A percentile compares a stretch with the other conserved stretches of the same genome.
Conservation (phyloP, 2,329 filamentous ascomycete species). For the Calonectria pseudoturangicola region DNA sequence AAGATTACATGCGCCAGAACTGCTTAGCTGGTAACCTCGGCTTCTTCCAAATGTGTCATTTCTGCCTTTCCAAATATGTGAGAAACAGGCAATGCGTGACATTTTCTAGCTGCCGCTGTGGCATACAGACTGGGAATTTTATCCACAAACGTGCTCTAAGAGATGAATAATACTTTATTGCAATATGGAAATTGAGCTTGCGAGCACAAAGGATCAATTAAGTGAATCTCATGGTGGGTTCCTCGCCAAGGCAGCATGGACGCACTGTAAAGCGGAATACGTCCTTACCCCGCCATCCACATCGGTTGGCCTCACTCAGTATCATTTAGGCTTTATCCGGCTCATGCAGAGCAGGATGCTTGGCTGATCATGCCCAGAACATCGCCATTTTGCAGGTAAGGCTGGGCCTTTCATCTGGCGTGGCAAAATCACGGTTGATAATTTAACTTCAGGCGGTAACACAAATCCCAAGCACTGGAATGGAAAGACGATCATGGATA, state of each 20-base stretch:
- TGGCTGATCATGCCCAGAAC: not conserved
- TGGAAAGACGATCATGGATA: not conserved
- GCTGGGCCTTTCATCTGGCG: not conserved
- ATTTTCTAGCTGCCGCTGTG: too few species aligned
- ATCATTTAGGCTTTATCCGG: not conserved
- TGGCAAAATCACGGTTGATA: too few species aligned
- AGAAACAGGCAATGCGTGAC: too few species aligned
- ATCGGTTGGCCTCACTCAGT: not conserved
- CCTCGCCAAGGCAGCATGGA: not conserved
- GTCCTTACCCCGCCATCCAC: not conserved
- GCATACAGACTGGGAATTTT: not conserved
- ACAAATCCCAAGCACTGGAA: not conserved
- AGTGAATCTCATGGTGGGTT: too few species aligned
- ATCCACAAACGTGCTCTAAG: too few species aligned
- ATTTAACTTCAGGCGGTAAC: not conserved
- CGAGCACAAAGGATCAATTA: too few species aligned
- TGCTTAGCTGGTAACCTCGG: not conserved
- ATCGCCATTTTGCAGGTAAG: too few species aligned
- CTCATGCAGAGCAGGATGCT: not conserved
- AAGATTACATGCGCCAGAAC: not conserved
- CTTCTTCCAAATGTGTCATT: not conserved
- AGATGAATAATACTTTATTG: too few species aligned
- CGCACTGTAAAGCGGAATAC: not conserved
- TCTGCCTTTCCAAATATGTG: not conserved
- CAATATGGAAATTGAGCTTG: too few species aligned